Evolutionary conservation across 805 yeast species (phyloP).

Genomic region (Hanseniaspora clermontiae): DNA sequence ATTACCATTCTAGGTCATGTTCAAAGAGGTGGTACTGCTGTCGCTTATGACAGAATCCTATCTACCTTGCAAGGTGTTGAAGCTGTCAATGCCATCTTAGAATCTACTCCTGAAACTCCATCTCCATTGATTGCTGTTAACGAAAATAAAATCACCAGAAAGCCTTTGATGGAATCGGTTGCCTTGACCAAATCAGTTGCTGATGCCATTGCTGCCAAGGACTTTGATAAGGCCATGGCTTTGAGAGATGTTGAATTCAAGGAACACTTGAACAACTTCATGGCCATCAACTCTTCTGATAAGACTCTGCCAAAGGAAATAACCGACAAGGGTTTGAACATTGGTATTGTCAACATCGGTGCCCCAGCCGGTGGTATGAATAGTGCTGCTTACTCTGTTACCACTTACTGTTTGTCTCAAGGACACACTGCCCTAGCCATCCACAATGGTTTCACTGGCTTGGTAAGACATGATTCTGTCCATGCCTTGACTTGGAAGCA

Average conservation of each 20-base stretch:
- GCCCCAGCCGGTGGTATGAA: slow-evolving; percentile 74
- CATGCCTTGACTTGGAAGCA: slow-evolving; percentile 53
- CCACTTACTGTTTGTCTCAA: slow-evolving; percentile 58
- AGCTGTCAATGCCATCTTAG: slow-evolving; percentile 86
- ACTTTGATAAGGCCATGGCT: slow-evolving; percentile 76
- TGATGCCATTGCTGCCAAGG: slow-evolving; percentile 61
- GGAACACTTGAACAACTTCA: slow-evolving; percentile 63
- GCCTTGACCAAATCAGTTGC: slow-evolving; percentile 81
- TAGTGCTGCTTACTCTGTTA: slow-evolving; percentile 63
- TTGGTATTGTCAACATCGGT: slow-evolving; percentile 65
- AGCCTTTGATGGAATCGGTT: slow-evolving; percentile 83
- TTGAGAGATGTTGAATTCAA: slow-evolving; percentile 79
- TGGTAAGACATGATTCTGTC: slow-evolving; percentile 50
- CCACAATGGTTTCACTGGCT: slow-evolving; percentile 62
- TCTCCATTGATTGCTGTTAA: slow-evolving; percentile 86
- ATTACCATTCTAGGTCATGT: slow-evolving; percentile 94
- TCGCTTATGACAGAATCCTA: slow-evolving; percentile 79
- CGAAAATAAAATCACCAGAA: slow-evolving; percentile 77
- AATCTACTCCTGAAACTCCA: slow-evolving; percentile 77
- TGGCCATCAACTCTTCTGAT: slow-evolving; percentile 54
- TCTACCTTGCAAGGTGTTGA: slow-evolving; percentile 97
- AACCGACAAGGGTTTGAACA: slow-evolving; percentile 42
- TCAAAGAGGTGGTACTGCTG: slow-evolving; percentile 98
- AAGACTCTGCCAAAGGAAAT: slow-evolving; percentile 46
- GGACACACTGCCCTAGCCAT: slow-evolving; percentile 65